A percentile compares a stretch with the other conserved stretches of the same genome.
These are phyloP conservation scores for Trichothecium sympodiale DNA, from an alignment of 2,329 filamentous ascomycete genomes.

Conservation along the genomic window DNA sequence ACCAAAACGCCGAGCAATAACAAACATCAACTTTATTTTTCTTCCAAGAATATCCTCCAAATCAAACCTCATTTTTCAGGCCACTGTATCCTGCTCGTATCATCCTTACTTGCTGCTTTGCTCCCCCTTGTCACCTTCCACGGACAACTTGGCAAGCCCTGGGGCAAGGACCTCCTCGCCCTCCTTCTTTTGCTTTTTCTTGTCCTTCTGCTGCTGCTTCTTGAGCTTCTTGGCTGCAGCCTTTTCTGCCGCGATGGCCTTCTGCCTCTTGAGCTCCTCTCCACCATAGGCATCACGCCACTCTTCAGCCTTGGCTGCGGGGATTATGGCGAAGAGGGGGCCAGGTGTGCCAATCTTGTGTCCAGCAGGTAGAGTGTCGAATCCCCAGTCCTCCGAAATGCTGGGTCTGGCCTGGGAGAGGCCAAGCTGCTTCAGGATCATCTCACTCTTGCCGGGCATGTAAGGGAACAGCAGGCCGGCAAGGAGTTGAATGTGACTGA, in stretches of 20 bases:
- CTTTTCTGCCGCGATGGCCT: conserved; percentile 43
- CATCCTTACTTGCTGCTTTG: too few relatives aligned
- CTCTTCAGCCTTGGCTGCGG: conserved; percentile 68
- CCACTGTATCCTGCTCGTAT: too few relatives aligned
- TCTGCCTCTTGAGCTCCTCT: conserved; percentile 57
- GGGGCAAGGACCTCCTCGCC: background rate
- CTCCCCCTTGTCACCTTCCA: too few relatives aligned
- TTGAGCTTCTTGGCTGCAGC: conserved; percentile 39
- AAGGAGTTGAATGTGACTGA: conserved; percentile 76
- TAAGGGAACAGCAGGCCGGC: conserved; percentile 72
- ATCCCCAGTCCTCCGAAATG: conserved; percentile 52
- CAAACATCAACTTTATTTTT: too few relatives aligned
- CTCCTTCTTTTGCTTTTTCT: conserved; percentile 28
- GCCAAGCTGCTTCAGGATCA: conserved; percentile 67
- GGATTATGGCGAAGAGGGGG: conserved; percentile 74
- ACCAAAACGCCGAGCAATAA: too few relatives aligned
- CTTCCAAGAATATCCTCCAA: too few relatives aligned
- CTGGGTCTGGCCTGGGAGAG: conserved; percentile 29
- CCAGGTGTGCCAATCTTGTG: conserved; percentile 74
- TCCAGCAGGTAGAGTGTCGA: conserved; percentile 52
- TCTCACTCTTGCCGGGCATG: conserved; percentile 66
- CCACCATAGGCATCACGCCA: conserved; percentile 69
- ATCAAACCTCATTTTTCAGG: too few relatives aligned
- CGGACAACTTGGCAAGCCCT: too few relatives aligned
- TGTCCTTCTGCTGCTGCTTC: conserved; percentile 38